Base-by-base conservation (phyloP, 345 rosid species). In the Arabidopsis suecica region DNA sequence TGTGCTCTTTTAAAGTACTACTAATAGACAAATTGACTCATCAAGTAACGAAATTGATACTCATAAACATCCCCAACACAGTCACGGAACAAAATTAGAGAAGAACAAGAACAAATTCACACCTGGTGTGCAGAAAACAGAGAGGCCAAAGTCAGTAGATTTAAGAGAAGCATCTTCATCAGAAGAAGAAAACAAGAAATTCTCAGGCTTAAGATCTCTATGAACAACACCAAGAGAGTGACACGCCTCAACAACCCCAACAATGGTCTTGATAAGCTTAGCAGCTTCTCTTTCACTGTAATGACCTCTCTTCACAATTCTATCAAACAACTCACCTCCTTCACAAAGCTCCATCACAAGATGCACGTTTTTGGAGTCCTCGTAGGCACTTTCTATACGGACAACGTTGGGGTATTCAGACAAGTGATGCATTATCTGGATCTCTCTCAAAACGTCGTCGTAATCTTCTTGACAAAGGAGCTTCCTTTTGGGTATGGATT, bases 381-480 rank as follows among this genome's bases (percentile, higher is more conserved):
- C 96, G 37, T 83, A 90, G 2, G 93, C 80, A 0, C 80, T 83
- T 16, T 79, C 74, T 64, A 91, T 88, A 22, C 88, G 80, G 51
- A 91, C 94, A 70, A 91, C 89, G 79, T 85, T 65, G 3, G 84
- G 83, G 45, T 80, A 84, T 82, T 86, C 97, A 0, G 94, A 87
- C 25, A 91, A 70, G 41, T 91, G 97, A 81, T 91, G 97, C 92
- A 91, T 86, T 83, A 91, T 91, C 84, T 88, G 97, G 81, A 91
- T 89, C 84, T 91, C 97, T 42, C 91, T 85, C 89, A 87, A 79
- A 68, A 88, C 97, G 55, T 91, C 94, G 5, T 91, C 92, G 55
- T 83, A 87, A 48, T 91, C 97, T 47, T 91, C 92, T 22, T 81
- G 84, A 41, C 88, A 86, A 59, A 91, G 25, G 45, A 91, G 92